Evolutionary conservation across 2,329 filamentous ascomycete species (phyloP), one percentile per base, ranked within the genome.

Genomic region (Lachnellula subtilissima): DNA sequence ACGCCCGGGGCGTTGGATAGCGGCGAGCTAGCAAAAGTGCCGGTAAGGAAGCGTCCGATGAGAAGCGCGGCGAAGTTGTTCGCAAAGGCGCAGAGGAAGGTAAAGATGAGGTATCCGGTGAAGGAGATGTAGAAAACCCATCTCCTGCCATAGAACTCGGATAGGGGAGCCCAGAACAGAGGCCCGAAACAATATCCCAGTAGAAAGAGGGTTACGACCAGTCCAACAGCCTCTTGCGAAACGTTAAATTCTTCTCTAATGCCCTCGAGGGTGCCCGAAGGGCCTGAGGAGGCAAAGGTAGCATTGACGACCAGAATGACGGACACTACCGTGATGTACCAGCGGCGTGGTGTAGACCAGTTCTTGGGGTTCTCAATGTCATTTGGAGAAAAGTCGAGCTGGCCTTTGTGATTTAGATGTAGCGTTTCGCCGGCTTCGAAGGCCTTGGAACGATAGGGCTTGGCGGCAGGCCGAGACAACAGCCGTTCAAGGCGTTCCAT

Each of bases 11-110:
- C 78, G 64, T 86, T 86, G 32, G 81, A 85, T 60, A 86, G 72
- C 2, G 83, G 78, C 7, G 81, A 81, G 3, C 80, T 80, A 9
- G 83, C 84, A 66, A 85, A 86, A 2, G 80, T 74, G 42, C 84
- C 83, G 2, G 80, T 80, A 49, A 88, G 81, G 73, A 89, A 89
- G 43, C 87, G 82, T 36, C 88, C 76, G 8, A 87, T 75, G 19
- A 89, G 72, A 2, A 90, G 72, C 1, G 80, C 79, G 35, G 72
- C 75, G 59, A 86, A 82, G 60, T 79, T 84, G 53, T 80, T 73
- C 0, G 81, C 74, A 12, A 80, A 84, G 0, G 82, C 81, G 23
- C 76, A 78, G 4, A 77, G 84, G 37, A 80, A 83, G 63, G 82
- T 86, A 67, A 89, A 89, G 1, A 77, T 77, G 0, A 82, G 80